phyloP scores from a whole-genome alignment of 23 red algal species.

The Gracilariopsis chorda region DNA sequence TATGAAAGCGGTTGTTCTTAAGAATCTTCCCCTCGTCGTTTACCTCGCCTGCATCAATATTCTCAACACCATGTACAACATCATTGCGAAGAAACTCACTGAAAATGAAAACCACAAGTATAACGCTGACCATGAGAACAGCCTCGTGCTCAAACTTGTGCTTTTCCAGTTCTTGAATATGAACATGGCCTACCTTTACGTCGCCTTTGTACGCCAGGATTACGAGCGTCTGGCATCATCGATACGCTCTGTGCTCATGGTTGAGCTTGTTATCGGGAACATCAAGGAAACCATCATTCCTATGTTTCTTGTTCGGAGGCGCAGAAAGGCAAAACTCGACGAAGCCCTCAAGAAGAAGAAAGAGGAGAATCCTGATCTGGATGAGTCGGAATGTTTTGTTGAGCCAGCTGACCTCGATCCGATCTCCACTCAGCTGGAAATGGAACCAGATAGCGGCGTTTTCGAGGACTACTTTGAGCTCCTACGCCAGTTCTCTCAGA shows the following conservation, averaged over 20 bases:
- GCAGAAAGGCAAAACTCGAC: slow-evolving; percentile 60
- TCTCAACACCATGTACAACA: slow-evolving; percentile 49
- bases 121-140: slow-evolving; percentile 77
- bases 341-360: slow-evolving; percentile 64
- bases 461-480: slow-evolving; percentile 91
- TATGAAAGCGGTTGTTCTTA: slow-evolving; percentile 63
- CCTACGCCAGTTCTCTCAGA: slow-evolving; percentile 77
- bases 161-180: slow-evolving; percentile 87
- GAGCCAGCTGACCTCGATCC: slow-evolving; percentile 50
- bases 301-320: slow-evolving; percentile 27
- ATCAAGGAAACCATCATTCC: slow-evolving; percentile 79
- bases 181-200: slow-evolving; percentile 87
- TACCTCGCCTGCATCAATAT: slow-evolving; percentile 75
- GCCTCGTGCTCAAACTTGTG: slow-evolving; percentile 83
- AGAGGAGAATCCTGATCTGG: slow-evolving; percentile 75
- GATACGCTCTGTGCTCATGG: slow-evolving; percentile 67
- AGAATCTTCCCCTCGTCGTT: slow-evolving; percentile 63
- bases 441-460: slow-evolving; percentile 70
- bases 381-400: slow-evolving; percentile 56
- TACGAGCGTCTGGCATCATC: slow-evolving; percentile 57
- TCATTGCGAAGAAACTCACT: slow-evolving; percentile 69
- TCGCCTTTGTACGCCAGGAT: slow-evolving; percentile 75
- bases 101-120: slow-evolving; percentile 89
- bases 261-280: slow-evolving; percentile 79
- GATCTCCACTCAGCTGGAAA: slow-evolving; percentile 64